phyloP scores from a whole-genome alignment of 2,329 filamentous ascomycete species.

The Lachnellula cervina region DNA sequence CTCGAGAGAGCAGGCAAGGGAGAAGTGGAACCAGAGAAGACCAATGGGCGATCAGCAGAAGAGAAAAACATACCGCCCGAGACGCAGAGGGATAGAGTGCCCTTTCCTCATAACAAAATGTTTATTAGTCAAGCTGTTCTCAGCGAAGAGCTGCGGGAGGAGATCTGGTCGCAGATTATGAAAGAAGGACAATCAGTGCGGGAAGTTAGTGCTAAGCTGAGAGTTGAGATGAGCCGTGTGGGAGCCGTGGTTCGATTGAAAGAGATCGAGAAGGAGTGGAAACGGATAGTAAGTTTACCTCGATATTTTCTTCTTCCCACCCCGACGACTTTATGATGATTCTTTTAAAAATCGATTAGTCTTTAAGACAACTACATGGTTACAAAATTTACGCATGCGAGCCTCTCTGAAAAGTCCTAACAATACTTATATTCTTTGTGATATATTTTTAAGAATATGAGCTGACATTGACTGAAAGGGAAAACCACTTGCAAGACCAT shows the following conservation, averaged over 20 bases:
- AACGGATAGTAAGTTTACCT: constrained; percentile 51
- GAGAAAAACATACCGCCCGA: constrained; percentile 16
- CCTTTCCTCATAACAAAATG: constrained; percentile 57
- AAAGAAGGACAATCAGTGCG: constrained; percentile 51
- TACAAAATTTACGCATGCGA: constrained; percentile 72
- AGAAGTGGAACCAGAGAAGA: neutral
- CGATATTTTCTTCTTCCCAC: constrained; percentile 19
- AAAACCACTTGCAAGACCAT: constrained; percentile 70
- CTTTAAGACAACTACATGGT: constrained; percentile 97
- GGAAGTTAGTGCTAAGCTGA: constrained; percentile 57
- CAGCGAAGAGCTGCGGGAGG: constrained; percentile 58
- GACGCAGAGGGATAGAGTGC: constrained; percentile 30
- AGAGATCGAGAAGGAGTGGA: constrained; percentile 63
- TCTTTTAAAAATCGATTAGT: constrained; percentile 90
- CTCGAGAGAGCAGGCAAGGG: neutral
- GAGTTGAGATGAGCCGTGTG: constrained; percentile 64
- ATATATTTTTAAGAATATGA: constrained; percentile 9
- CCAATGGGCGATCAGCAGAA: neutral
- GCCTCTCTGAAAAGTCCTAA: constrained; percentile 59
- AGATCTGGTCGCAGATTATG: constrained; percentile 57
- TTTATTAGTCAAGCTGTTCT: constrained; percentile 60
- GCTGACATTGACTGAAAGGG: constrained; percentile 47
- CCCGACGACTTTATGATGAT: constrained; percentile 53
- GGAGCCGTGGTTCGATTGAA: constrained; percentile 66
- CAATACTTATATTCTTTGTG: constrained; percentile 5